Evolutionary conservation across 2,329 filamentous ascomycete species (phyloP).

Genomic region (Phyllosticta ampelicida): DNA sequence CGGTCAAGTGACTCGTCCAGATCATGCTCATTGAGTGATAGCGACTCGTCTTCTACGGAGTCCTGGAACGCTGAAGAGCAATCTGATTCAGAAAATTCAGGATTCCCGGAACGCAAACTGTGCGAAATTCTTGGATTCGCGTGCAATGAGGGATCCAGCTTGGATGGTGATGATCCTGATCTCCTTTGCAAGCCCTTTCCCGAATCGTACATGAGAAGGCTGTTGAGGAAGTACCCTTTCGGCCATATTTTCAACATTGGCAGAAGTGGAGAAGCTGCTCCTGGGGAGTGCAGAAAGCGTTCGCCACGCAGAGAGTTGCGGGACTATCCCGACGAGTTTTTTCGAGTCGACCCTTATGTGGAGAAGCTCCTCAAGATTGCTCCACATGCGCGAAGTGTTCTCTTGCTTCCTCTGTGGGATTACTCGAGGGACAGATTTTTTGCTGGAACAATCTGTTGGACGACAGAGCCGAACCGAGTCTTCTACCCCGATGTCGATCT

Average conservation of each 20-base stretch:
- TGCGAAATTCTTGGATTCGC: conserved; percentile 21
- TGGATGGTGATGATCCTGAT: conserved; percentile 7
- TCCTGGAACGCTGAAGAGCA: neutral
- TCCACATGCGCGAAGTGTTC: conserved; percentile 26
- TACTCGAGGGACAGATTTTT: conserved; percentile 28
- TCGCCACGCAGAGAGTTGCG: neutral
- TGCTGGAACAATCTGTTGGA: conserved; percentile 29
- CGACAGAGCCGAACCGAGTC: conserved; percentile 25
- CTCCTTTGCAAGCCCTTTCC: conserved; percentile 11
- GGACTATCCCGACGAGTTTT: neutral
- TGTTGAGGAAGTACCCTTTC: conserved; percentile 24
- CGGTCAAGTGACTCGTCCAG: neutral
- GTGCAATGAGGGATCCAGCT: neutral
- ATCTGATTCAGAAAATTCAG: neutral
- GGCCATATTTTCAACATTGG: conserved; percentile 31
- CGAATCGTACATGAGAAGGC: conserved; percentile 23
- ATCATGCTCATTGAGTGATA: neutral
- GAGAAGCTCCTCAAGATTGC: neutral
- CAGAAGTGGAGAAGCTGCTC: conserved; percentile 6
- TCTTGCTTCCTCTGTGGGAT: conserved; percentile 31
- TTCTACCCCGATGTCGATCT: conserved; percentile 28
- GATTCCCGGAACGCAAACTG: neutral
- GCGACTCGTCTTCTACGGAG: neutral
- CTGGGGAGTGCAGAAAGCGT: neutral
- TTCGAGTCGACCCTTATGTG: neutral